A percentile compares a stretch with the other conserved stretches of the same genome.
phyloP scores from a whole-genome alignment of 345 rosid genomes.

The Cardamine chenopodiifolia region DNA sequence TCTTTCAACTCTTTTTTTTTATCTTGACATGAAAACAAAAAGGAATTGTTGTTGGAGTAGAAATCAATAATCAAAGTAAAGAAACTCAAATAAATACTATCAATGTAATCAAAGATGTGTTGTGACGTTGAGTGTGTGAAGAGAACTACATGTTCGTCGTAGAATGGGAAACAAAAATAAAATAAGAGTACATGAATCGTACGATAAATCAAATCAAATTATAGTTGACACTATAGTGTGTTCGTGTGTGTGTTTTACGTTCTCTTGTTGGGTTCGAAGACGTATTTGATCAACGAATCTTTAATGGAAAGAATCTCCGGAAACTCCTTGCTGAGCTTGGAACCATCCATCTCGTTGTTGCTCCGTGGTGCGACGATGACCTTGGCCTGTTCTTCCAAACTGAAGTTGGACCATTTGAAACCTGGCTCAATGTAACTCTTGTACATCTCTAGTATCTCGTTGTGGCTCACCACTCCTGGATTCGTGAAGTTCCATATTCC shows the following conservation, averaged over 20 bases:
- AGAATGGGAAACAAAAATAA: slow-evolving; percentile 20
- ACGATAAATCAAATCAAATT: slow-evolving; percentile 29
- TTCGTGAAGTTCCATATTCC: slow-evolving; percentile 96
- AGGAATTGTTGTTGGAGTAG: background rate
- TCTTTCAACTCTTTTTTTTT: background rate
- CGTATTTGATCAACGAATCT: slow-evolving; percentile 75
- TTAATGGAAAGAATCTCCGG: slow-evolving; percentile 80
- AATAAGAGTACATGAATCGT: slow-evolving; percentile 21
- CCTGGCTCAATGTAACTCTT: slow-evolving; percentile 68
- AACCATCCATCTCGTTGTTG: slow-evolving; percentile 85
- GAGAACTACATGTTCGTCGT: slow-evolving; percentile 18
- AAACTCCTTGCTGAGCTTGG: slow-evolving; percentile 86
- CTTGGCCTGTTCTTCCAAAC: slow-evolving; percentile 86
- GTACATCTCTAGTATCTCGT: slow-evolving; percentile 96
- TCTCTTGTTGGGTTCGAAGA: slow-evolving; percentile 79
- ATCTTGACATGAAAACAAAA: background rate
- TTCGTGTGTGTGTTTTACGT: slow-evolving; percentile 33
- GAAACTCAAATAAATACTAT: background rate
- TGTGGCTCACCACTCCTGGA: slow-evolving; percentile 90
- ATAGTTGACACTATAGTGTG: slow-evolving; percentile 17
- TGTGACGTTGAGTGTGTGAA: background rate
- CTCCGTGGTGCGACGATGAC: slow-evolving; percentile 90
- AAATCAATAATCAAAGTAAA: background rate
- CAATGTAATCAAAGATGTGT: slow-evolving; percentile 30
- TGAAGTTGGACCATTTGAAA: slow-evolving; percentile 75